Evolutionary conservation across 495 filamentous ascomycete genomes (phyloP), one percentile per base, ranked within the genome.

Genomic region (Podospora didyma): DNA sequence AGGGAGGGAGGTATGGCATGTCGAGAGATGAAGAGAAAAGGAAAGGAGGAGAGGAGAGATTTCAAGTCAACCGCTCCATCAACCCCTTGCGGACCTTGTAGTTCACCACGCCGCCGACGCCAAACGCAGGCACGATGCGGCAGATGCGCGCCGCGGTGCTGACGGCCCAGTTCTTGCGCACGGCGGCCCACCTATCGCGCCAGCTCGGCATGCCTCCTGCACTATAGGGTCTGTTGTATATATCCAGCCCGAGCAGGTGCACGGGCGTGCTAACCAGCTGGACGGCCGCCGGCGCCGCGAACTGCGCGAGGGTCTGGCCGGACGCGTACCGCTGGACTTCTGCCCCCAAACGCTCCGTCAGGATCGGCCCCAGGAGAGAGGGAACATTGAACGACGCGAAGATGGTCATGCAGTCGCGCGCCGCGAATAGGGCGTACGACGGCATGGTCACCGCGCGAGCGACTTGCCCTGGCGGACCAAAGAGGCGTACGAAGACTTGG

Each of bases 371-470:
- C 14, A 97, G 74, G 1, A 94, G 63, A 0, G 89, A 79, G 0
- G 93, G 93, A 23, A 96, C 77, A 69, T 96, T 97, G 80, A 97
- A 97, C 39, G 86, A 90, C 22, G 88, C 91, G 73, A 96, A 96
- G 70, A 97, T 90, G 19, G 93, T 97, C 57, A 96, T 72, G 69
- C 87, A 90, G 73, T 97, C 93, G 61, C 94, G 84, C 51, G 85
- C 65, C 10, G 89, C 84, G 78, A 97, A 97, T 55, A 97, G 82
- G 0, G 76, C 63, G 72, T 92, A 96, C 28, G 87, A 88, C 12
- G 80, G 78, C 50, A 76, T 64, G 1, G 82, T 76, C 14, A 87
- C 82, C 35, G 83, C 76, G 7, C 84, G 75, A 0, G 76, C 77
- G 0, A 71, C 62, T 2, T 63, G 73, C 24, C 74, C 74, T 1